phyloP scores from a whole-genome alignment of 768 basidiomycete species.

The Leccinum barrowsii region DNA sequence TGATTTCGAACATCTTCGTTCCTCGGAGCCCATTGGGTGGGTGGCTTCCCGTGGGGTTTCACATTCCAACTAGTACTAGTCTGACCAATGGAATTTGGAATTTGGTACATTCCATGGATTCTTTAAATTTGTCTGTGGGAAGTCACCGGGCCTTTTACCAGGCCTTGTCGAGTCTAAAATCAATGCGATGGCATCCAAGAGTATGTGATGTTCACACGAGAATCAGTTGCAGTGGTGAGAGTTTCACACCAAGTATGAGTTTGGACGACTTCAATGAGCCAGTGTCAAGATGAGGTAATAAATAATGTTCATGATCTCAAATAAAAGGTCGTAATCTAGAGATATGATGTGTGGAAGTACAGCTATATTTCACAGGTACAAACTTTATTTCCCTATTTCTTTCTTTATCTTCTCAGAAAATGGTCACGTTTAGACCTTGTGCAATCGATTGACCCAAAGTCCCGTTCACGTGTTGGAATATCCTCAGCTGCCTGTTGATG shows the following conservation, averaged over 20 bases:
- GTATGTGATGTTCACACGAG: not conserved
- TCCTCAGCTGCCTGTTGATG: constrained; percentile 29
- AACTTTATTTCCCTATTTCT: not conserved
- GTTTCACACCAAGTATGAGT: not conserved
- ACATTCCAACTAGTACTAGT: not conserved
- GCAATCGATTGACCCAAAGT: constrained; percentile 37
- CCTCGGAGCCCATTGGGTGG: not conserved
- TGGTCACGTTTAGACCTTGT: constrained; percentile 27
- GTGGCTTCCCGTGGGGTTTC: not conserved
- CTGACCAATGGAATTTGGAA: not conserved
- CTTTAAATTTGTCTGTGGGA: not conserved
- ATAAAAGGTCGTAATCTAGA: not conserved
- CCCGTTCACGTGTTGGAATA: constrained; percentile 38
- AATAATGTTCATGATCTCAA: not conserved
- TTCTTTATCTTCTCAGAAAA: not conserved
- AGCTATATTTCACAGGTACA: not conserved
- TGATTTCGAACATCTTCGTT: not conserved
- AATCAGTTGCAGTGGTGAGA: not conserved
- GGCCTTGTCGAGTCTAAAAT: not conserved
- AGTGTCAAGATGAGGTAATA: not conserved
- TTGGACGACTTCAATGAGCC: not conserved
- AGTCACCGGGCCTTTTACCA: not conserved
- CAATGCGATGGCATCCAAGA: not conserved
- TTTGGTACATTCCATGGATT: not conserved
- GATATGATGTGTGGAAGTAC: not conserved